phyloP scores from a whole-genome alignment of 768 basidiomycete genomes.

The Mycena vitilis region DNA sequence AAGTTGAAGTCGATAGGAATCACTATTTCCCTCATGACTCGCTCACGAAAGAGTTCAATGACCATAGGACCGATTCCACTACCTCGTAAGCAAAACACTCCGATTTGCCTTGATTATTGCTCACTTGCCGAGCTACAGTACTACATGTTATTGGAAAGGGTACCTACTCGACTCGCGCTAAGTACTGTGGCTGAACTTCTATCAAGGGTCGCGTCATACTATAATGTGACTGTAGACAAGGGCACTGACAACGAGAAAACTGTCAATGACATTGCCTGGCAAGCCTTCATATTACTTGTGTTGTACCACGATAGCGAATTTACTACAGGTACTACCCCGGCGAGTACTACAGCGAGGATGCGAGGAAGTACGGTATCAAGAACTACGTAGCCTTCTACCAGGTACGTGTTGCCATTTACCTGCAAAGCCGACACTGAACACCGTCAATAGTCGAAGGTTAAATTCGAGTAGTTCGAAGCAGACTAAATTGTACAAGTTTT shows the following conservation, averaged over 20 bases:
- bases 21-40: slow-evolving; percentile 78
- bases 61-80: too few species aligned
- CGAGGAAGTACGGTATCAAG: too few species aligned
- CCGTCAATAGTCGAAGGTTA: slow-evolving; percentile 52
- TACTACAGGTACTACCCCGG: slow-evolving; percentile 76
- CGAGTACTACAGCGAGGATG: too few species aligned
- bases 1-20: slow-evolving; percentile 70
- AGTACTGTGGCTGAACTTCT: not conserved
- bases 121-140: slow-evolving; percentile 45
- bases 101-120: not conserved
- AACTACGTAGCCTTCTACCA: slow-evolving; percentile 84
- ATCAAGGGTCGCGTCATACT: slow-evolving; percentile 72
- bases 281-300: slow-evolving; percentile 31
- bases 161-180: slow-evolving; percentile 37
- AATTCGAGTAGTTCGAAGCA: slow-evolving; percentile 40
- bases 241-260: too few species aligned
- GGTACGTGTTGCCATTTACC: slow-evolving; percentile 45
- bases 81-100: slow-evolving; percentile 47
- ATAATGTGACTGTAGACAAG: slow-evolving; percentile 65
- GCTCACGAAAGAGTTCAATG: too few species aligned
- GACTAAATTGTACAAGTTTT: slow-evolving; percentile 26
- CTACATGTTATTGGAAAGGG: slow-evolving; percentile 81
- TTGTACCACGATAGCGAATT: not conserved
- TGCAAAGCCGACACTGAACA: not conserved
- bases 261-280: slow-evolving; percentile 77